phyloP scores from a whole-genome alignment of 306 rosid genomes.

The Casuarina glauca region DNA sequence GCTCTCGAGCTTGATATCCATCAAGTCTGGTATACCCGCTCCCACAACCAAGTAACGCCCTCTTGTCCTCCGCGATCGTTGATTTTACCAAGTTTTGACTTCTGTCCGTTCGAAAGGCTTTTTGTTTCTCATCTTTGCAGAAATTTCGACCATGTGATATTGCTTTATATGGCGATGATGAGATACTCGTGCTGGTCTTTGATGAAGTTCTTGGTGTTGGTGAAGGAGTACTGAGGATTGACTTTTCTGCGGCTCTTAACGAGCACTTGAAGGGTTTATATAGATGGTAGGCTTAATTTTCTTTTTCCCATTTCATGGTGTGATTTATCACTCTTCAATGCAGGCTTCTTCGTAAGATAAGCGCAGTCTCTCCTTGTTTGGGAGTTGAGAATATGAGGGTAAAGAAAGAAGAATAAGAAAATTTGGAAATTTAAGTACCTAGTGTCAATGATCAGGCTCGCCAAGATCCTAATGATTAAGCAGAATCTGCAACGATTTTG shows the following conservation, averaged over 20 bases:
- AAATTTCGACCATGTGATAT: conserved; percentile 42
- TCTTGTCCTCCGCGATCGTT: background rate
- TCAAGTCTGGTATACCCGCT: conserved; percentile 40
- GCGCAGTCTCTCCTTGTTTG: background rate
- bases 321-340: background rate
- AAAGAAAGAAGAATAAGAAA: background rate
- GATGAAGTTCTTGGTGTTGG: conserved; percentile 48
- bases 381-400: background rate
- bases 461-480: background rate
- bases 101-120: background rate
- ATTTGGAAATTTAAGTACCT: background rate
- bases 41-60: conserved; percentile 37
- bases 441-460: background rate
- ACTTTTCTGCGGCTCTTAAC: conserved; percentile 59
- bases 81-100: no score
- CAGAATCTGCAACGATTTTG: background rate
- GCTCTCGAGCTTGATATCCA: conserved; percentile 54
- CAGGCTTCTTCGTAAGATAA: background rate
- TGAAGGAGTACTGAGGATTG: conserved; percentile 53
- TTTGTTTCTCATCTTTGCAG: conserved; percentile 26
- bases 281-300: conserved; percentile 37
- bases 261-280: conserved; percentile 56
- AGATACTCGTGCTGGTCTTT: conserved; percentile 55
- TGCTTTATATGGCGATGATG: conserved; percentile 53
- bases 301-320: background rate